Base-by-base conservation (phyloP, 495 filamentous ascomycete genomes). In the Neurospora sp. region DNA sequence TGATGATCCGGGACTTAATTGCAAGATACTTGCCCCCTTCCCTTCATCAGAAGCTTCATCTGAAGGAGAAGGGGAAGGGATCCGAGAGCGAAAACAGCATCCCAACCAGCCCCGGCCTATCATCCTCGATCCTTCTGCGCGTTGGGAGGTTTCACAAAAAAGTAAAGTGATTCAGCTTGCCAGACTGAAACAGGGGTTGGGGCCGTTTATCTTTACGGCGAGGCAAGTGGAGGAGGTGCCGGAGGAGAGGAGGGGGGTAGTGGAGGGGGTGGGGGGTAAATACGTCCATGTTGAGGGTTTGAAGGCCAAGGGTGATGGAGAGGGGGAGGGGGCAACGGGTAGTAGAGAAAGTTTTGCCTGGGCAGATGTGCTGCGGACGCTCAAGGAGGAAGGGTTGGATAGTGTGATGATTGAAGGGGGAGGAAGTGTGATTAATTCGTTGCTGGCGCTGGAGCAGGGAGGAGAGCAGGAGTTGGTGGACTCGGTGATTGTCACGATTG, bases 401-500 rank as follows among this genome's bases (percentile, higher is more conserved):
- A 95, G 92, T 76, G 86, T 97, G 38, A 97, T 97, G 94, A 86
- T 97, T 46, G 94, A 97, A 81, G 94, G 94, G 0, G 94, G 94
- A 18, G 93, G 88, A 4, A 86, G 86, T 23, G 88, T 97, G 69
- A 90, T 97, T 76, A 92, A 92, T 77, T 88, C 91, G 70, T 83
- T 97, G 16, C 83, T 97, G 20, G 83, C 84, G 42, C 81, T 84
- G 18, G 85, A 87, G 71, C 54, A 66, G 1, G 54, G 12, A 2
- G 54, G 54, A 35, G 89, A 92, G 73, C 82, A 86, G n/a, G 78
- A 81, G 62, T 83, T 94, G 31, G 86, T 97, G 69, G 85, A 90
- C 76, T 89, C 89, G 12, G 89, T 97, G 31, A 89, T 97, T 75
- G 85, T 96, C 72, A 97, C 94, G 0, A 87, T 97, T 75, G 93